phyloP scores from a whole-genome alignment of 441 rosid species.

The Erysimum cheiri region DNA sequence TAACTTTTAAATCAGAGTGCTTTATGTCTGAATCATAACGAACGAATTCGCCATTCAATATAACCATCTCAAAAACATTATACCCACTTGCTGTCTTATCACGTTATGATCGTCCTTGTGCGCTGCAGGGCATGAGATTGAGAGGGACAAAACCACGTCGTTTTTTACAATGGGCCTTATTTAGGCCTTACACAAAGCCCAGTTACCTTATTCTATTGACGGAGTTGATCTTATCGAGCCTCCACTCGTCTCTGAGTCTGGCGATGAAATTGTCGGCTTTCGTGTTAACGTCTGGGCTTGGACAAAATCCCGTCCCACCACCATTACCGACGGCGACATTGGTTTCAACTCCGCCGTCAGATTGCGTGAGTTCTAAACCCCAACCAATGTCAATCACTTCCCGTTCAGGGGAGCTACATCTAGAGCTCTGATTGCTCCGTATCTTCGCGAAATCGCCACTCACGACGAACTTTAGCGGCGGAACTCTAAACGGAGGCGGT shows the following conservation, averaged over 20 bases:
- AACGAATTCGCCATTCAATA: neutral
- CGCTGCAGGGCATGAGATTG: neutral
- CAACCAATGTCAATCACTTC: constrained; percentile 52
- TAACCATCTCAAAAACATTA: too few species aligned
- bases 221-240: constrained; percentile 76
- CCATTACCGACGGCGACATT: neutral
- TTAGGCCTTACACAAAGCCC: constrained; percentile 42
- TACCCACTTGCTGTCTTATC: too few species aligned
- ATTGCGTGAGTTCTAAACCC: constrained; percentile 36
- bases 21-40: neutral
- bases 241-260: constrained; percentile 74
- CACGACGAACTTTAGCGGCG: constrained; percentile 49
- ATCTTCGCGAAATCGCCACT: constrained; percentile 62
- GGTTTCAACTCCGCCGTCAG: constrained; percentile 39
- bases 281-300: constrained; percentile 80
- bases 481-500: constrained; percentile 62
- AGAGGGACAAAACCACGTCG: constrained; percentile 1
- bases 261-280: constrained; percentile 88
- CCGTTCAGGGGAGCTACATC: constrained; percentile 61
- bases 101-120: neutral
- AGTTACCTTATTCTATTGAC: constrained; percentile 50
- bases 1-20: neutral
- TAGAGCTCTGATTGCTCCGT: constrained; percentile 61
- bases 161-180: constrained; percentile 5
- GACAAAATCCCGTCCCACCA: constrained; percentile 53